Percentiles rank a stretch among this genome's conserved stretches.
Evolutionary conservation across 1,284 basidiomycete species (phyloP).

Genomic region (Rhodotorula sp.): DNA sequence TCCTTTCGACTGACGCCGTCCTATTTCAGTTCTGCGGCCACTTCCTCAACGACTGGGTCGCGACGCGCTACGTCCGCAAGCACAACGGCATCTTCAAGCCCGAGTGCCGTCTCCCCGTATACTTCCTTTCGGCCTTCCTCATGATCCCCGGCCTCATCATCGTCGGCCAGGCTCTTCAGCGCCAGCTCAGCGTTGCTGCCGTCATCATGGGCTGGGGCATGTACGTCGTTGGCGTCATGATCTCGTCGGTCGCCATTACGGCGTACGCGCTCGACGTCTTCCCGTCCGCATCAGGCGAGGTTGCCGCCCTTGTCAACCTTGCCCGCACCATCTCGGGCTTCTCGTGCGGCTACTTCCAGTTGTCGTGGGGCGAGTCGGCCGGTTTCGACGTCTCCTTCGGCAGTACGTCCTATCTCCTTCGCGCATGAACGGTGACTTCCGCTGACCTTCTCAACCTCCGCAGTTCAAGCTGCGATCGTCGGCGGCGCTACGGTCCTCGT

Average conservation of each 20-base stretch:
- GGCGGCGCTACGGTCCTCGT: slow-evolving; percentile 24
- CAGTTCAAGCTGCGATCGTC: slow-evolving; percentile 36
- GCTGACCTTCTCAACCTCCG: neutral
- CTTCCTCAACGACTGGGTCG: slow-evolving; percentile 31
- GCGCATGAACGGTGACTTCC: neutral
- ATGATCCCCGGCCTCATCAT: slow-evolving; percentile 34
- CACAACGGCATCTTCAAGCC: slow-evolving; percentile 31
- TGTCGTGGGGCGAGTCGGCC: slow-evolving; percentile 20
- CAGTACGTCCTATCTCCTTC: slow-evolving; percentile 9
- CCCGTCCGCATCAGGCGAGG: slow-evolving; percentile 30
- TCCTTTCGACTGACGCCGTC: neutral
- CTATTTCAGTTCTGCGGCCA: slow-evolving; percentile 19
- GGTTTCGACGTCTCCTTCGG: slow-evolving; percentile 37
- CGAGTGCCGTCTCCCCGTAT: slow-evolving; percentile 29
- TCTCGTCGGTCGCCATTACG: slow-evolving; percentile 13
- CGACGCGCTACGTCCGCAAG: slow-evolving; percentile 17
- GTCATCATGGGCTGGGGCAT: slow-evolving; percentile 30
- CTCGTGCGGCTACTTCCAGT: neutral
- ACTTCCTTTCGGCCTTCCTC: slow-evolving; percentile 17
- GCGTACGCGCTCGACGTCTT: slow-evolving; percentile 32
- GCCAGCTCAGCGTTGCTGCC: slow-evolving; percentile 14
- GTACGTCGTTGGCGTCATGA: slow-evolving; percentile 26
- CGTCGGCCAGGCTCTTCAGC: slow-evolving; percentile 26
- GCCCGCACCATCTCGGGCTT: slow-evolving; percentile 21
- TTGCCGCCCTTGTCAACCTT: slow-evolving; percentile 28